Evolutionary conservation across 352 stramenopile species (phyloP), one percentile per base, ranked within the genome.

Genomic region (Aphanomyces stellatus): DNA sequence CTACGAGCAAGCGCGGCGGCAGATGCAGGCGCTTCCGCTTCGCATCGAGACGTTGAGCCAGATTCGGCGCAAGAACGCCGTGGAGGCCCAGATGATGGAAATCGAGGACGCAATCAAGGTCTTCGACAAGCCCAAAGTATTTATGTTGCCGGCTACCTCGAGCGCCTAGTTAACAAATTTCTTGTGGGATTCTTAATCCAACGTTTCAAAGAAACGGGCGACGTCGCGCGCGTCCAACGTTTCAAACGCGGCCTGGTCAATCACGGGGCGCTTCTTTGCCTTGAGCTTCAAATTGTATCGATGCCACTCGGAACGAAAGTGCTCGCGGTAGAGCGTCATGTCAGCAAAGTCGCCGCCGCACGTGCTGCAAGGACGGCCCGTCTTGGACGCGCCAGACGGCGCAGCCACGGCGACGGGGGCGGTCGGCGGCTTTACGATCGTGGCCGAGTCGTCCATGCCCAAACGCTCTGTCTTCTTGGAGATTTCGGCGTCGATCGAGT

Each of bases 271-370:
- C 62, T 91, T 93, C 64, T 93, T 95, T 49, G 96, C 76, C 73
- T 99, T 99, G 35, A 97, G 74, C 71, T 98, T 98, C 41, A 98
- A 86, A 76, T 99, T 99, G 80, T 98, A 98, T 37, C 92, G 85
- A 73, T 98, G 95, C 93, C 95, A 98, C 69, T 98, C 93, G 41
- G 85, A 96, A 30, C 91, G 88, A 75, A 98, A 99, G 73, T 99
- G 96, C 42, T 94, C 80, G 35, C 95, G 83, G 71, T 97, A 98
- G 51, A 75, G 76, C 65, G 92, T 77, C 57, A 88, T 81, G 64
- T 87, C 84, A 33, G 76, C 78, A 69, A 98, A 99, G 48, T 85
- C 82, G 4, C 94, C 93, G 7, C 91, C 93, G 62, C 94, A 98
- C 7, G 94, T 98, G 61, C 93, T 98, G 72, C 86, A 94, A 43